phyloP scores from a whole-genome alignment of 306 rosid species.

The Dalbergia cochinchinensis region DNA sequence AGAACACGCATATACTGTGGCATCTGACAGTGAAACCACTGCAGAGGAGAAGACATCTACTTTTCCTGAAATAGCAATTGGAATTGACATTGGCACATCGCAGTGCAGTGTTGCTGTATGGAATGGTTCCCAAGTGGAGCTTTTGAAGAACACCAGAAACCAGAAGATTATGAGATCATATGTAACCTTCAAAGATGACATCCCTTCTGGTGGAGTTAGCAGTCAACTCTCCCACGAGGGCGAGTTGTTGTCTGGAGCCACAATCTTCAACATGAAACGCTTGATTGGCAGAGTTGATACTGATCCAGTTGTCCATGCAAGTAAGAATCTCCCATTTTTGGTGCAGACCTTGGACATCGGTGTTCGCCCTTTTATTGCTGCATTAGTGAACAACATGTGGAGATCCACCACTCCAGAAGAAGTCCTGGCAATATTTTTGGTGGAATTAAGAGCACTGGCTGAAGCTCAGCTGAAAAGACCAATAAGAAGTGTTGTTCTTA shows the following conservation, averaged over 20 bases:
- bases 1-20: constrained; percentile 81
- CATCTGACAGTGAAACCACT: constrained; percentile 80
- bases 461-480: constrained; percentile 68
- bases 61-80: constrained; percentile 79
- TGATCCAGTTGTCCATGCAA: constrained; percentile 77
- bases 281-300: constrained; percentile 89
- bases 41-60: constrained; percentile 69
- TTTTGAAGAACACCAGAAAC: constrained; percentile 72
- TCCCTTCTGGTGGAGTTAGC: constrained; percentile 73
- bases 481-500: constrained; percentile 75
- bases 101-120: constrained; percentile 89
- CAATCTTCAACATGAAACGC: constrained; percentile 93
- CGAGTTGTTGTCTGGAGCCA: constrained; percentile 75
- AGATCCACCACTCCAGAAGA: constrained; percentile 89
- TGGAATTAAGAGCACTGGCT: constrained; percentile 73
- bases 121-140: constrained; percentile 88
- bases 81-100: constrained; percentile 89
- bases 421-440: constrained; percentile 73
- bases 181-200: constrained; percentile 73
- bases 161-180: constrained; percentile 82
- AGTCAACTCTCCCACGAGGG: constrained; percentile 61
- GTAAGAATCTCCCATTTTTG: constrained; percentile 84
- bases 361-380: constrained; percentile 80
- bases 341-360: constrained; percentile 90
- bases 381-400: constrained; percentile 81